Percentiles rank a stretch among this genome's conserved stretches.
Conservation (phyloP, 2,329 filamentous ascomycete species). For the Cytospora mali region DNA sequence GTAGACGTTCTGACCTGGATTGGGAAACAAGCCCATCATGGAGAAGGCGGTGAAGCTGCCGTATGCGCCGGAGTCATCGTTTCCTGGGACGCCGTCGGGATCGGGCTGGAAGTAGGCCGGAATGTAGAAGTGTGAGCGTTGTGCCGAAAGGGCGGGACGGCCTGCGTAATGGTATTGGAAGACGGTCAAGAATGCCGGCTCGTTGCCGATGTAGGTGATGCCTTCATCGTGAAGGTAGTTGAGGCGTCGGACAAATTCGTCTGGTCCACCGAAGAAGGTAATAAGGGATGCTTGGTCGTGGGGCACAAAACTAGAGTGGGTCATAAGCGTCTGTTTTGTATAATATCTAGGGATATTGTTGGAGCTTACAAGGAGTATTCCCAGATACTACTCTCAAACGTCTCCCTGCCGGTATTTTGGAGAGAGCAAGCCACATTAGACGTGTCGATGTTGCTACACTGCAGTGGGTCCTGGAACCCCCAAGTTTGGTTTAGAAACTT, state of each 20-base stretch:
- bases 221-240: constrained; percentile 65
- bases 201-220: constrained; percentile 63
- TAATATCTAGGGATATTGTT: neutral
- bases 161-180: constrained; percentile 73
- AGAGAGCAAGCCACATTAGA: constrained; percentile 59
- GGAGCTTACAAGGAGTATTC: constrained; percentile 66
- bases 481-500: constrained; percentile 68
- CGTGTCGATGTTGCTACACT: constrained; percentile 58
- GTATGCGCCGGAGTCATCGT: constrained; percentile 73
- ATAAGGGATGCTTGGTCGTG: constrained; percentile 59
- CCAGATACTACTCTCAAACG: constrained; percentile 73
- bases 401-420: constrained; percentile 64
- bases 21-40: constrained; percentile 73
- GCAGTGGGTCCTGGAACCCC: constrained; percentile 68
- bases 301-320: constrained; percentile 48
- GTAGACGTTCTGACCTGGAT: constrained; percentile 70
- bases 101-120: constrained; percentile 64
- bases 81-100: constrained; percentile 64
- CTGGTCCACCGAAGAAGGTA: constrained; percentile 60
- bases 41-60: constrained; percentile 65
- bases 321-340: neutral
- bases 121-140: constrained; percentile 65
- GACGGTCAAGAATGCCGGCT: constrained; percentile 62
- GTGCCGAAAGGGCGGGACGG: constrained; percentile 57
- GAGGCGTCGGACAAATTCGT: constrained; percentile 60